Conservation (phyloP, 768 basidiomycete species). For the Kwoniella mangroviensis region DNA sequence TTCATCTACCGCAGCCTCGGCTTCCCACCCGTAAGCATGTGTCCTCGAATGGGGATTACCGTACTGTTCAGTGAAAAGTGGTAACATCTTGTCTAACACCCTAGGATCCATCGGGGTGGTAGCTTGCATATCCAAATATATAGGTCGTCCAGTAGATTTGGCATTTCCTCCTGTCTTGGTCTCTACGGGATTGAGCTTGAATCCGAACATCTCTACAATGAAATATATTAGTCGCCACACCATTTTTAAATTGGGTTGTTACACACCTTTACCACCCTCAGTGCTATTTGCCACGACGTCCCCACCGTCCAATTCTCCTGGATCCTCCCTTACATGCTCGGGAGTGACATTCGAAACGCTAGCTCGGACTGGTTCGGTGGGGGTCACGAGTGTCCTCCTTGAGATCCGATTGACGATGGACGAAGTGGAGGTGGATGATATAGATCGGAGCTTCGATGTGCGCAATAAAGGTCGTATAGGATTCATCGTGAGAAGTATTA, state of each 20-base stretch:
- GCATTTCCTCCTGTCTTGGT: slow-evolving; percentile 54
- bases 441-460: slow-evolving; percentile 14
- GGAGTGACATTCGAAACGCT: slow-evolving; percentile 31
- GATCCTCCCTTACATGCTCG: slow-evolving; percentile 40
- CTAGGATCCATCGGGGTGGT: slow-evolving; percentile 97
- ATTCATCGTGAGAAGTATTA: slow-evolving; percentile 25
- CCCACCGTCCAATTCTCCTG: slow-evolving; percentile 45
- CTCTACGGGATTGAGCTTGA: slow-evolving; percentile 53
- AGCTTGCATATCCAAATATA: slow-evolving; percentile 99
- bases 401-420: slow-evolving; percentile 17
- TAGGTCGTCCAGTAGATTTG: slow-evolving; percentile 67
- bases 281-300: slow-evolving; percentile 35
- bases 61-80: slow-evolving; percentile 90
- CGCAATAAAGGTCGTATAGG: slow-evolving; percentile 30
- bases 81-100: slow-evolving; percentile 95
- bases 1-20: slow-evolving; percentile 89
- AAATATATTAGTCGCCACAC: neutral
- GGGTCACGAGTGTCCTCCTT: slow-evolving; percentile 30
- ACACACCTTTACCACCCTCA: slow-evolving; percentile 45
- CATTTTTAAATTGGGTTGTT: too few species aligned
- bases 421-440: slow-evolving; percentile 22
- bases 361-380: slow-evolving; percentile 24
- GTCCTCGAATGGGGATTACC: slow-evolving; percentile 98
- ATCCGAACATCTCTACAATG: slow-evolving; percentile 53
- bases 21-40: slow-evolving; percentile 99